Evolutionary conservation across 2,329 filamentous ascomycete species (phyloP), one percentile per base, ranked within the genome.

Genomic region (Trichoderma aggressivum): DNA sequence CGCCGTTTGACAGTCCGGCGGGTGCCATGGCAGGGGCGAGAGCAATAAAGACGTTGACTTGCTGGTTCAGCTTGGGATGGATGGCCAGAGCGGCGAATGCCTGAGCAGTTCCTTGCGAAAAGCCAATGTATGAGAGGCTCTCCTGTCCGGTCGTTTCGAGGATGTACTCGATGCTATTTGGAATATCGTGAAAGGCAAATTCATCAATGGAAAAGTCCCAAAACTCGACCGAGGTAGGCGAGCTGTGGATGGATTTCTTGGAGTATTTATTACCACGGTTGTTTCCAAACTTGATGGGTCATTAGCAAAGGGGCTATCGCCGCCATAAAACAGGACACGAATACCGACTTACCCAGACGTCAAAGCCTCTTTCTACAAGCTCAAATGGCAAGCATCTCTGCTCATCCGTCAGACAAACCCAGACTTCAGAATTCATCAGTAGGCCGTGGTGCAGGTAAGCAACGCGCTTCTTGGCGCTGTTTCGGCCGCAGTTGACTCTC

Each of bases 131-230:
- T 1, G 94, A 98, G 30, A 99, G 83, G 53, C 94, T 97, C 36
- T 90, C 86, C 79, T 97, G 93, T 66, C 87, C 86, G 0, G 96
- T 98, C 0, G 92, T 92, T 53, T 91, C 89, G 26, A 99, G 87
- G 72, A 99, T 93, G 79, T 99, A 98, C 68, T 90, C 87, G 77
- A 99, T 98, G 74, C 91, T 95, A 81, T 99, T 92, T 1, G 96
- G 96, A 72, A 99, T 98, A 80, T 99, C 96, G 79, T 98, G 90
- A 77, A 99, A 97, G 61, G 96, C 96, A 79, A 99, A 99, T 78
- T 99, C 93, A 79, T 99, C 96, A 79, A 99, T 98, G 65, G 94
- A 97, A 79, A 99, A 99, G 80, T 98, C 91, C 96, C 96, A 99
- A 80, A 99, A 99, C 16, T 89, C 86, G 47, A 87, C 84, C 3